Percentiles rank a stretch among this genome's conserved stretches.
Evolutionary conservation across 2,329 filamentous ascomycete genomes (phyloP).

Genomic region (Trichophyton schoenleinii): DNA sequence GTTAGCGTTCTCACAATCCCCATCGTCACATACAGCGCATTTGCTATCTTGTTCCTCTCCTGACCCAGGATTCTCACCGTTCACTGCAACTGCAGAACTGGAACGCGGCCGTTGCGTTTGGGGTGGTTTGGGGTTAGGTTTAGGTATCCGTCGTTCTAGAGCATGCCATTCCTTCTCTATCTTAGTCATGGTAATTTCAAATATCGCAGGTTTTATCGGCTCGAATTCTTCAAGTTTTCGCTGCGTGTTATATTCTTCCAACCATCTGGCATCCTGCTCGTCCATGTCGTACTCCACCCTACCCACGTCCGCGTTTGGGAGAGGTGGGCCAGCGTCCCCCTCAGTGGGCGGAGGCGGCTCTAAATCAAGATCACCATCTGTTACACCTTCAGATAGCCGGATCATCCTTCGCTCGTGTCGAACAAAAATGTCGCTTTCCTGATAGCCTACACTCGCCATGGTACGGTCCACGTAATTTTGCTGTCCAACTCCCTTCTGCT

Average conservation of each 20-base stretch:
- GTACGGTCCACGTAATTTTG: conserved; percentile 88
- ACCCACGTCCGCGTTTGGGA: conserved; percentile 47
- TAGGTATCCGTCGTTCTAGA: conserved; percentile 89
- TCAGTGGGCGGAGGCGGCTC: conserved; percentile 44
- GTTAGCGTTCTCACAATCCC: conserved; percentile 98
- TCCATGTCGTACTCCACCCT: conserved; percentile 99
- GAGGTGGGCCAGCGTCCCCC: conserved; percentile 38
- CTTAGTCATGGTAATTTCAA: conserved; percentile 96
- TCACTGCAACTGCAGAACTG: conserved; percentile 87
- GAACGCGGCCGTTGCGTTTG: conserved; percentile 88
- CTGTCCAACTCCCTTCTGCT: conserved; percentile 73
- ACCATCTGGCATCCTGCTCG: conserved; percentile 95
- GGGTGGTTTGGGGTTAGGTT: conserved; percentile 89
- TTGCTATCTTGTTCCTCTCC: conserved; percentile 95
- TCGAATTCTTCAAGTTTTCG: conserved; percentile 64
- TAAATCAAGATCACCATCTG: conserved; percentile 52
- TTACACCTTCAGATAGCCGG: conserved; percentile 48
- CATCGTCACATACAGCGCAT: conserved; percentile 94
- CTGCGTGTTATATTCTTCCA: conserved; percentile 68
- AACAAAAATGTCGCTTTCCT: conserved; percentile 82
- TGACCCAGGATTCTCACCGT: conserved; percentile 67
- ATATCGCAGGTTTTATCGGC: conserved; percentile 79
- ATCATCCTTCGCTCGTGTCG: conserved; percentile 62
- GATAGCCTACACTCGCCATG: conserved; percentile 92
- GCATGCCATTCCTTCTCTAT: conserved; percentile 99